Conservation (phyloP, 768 basidiomycete genomes). For the Cystobasidium tubakii region DNA sequence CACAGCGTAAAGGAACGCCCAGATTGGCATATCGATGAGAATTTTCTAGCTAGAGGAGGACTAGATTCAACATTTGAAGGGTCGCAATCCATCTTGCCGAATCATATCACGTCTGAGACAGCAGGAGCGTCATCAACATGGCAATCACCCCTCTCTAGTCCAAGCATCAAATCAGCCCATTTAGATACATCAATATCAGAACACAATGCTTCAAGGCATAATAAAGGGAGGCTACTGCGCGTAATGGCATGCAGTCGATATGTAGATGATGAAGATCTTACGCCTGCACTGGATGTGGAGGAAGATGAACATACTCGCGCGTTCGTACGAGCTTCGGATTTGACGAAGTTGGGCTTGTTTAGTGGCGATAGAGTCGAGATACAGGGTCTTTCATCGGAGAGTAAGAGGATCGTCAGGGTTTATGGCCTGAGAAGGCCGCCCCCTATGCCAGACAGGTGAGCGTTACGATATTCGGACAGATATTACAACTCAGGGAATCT, state of each 20-base stretch:
- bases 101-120: neutral
- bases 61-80: slow-evolving; percentile 10
- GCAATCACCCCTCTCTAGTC: neutral
- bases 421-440: neutral
- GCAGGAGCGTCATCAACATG: neutral
- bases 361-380: slow-evolving; percentile 42
- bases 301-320: slow-evolving; percentile 39
- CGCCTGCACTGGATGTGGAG: slow-evolving; percentile 24
- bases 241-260: neutral
- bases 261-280: slow-evolving; percentile 25
- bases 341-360: slow-evolving; percentile 41
- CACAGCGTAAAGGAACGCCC: slow-evolving; percentile 36
- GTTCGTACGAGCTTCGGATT: slow-evolving; percentile 32
- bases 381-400: neutral
- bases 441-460: neutral
- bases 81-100: slow-evolving; percentile 2
- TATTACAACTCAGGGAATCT: too few relatives aligned
- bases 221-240: neutral
- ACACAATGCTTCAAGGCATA: neutral
- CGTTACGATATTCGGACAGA: too few relatives aligned
- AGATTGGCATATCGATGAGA: slow-evolving; percentile 39
- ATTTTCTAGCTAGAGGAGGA: slow-evolving; percentile 16
- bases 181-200: neutral
- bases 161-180: neutral
- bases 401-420: slow-evolving; percentile 12